These are phyloP conservation scores for Leccinum subatratum DNA, from an alignment of 1,284 basidiomycete genomes.

Conservation along the genomic window DNA sequence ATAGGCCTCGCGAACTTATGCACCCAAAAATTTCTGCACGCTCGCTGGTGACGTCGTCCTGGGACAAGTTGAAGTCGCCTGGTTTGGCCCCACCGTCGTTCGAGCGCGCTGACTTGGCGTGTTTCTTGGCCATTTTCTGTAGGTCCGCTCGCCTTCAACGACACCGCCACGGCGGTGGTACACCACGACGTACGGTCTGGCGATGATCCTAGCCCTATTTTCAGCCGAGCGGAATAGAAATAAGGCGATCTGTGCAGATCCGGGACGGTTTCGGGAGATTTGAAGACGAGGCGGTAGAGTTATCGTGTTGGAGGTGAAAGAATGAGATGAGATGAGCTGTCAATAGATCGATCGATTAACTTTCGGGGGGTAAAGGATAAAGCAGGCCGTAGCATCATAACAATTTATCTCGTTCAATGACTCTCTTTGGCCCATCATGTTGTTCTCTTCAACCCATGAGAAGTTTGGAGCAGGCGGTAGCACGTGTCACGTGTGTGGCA, in stretches of 20 bases:
- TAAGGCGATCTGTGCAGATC: conserved; percentile 52
- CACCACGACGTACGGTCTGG: not conserved
- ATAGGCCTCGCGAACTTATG: conserved; percentile 73
- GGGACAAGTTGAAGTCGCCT: conserved; percentile 15
- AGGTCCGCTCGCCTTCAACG: not conserved
- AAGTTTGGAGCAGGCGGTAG: too few relatives aligned
- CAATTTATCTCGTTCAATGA: too few relatives aligned
- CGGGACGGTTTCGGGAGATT: conserved; percentile 53
- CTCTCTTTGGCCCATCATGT: too few relatives aligned
- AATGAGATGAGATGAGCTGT: conserved; percentile 1
- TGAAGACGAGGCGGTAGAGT: conserved; percentile 36
- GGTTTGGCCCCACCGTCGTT: conserved; percentile 8
- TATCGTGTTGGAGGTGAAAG: conserved; percentile 4
- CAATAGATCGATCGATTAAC: too few relatives aligned
- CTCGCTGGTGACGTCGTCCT: conserved; percentile 18
- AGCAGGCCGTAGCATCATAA: too few relatives aligned
- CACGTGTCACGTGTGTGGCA: too few relatives aligned
- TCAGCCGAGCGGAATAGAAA: conserved; percentile 4
- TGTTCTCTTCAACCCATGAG: too few relatives aligned
- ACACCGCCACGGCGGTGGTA: too few relatives aligned
- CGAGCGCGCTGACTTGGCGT: conserved; percentile 7
- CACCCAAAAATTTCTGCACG: conserved; percentile 35
- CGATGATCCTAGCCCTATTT: too few relatives aligned
- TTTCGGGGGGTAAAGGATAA: too few relatives aligned
- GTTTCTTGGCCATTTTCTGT: conserved; percentile 21